Base-by-base conservation (phyloP, 495 filamentous ascomycete species). In the Penicillium samsonianum region DNA sequence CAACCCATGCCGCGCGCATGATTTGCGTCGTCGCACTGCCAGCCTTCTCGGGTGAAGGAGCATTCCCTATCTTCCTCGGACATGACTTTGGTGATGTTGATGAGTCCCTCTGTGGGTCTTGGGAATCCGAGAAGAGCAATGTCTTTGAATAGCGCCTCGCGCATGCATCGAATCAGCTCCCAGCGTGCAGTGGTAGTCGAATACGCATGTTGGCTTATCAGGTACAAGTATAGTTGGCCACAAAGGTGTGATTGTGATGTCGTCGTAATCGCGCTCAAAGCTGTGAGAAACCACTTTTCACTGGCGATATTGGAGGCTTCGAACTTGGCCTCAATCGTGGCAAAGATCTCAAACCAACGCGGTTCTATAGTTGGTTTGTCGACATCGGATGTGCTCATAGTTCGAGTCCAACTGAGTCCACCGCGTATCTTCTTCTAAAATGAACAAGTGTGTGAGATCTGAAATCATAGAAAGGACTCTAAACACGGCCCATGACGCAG, bases 91-190 rank as follows among this genome's bases (percentile, higher is more conserved):
- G 48, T 62, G 30, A 79, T 78, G 0, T 63, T 48, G 14, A 78
- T 58, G 11, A 78, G 45, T 1, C 75, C 67, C 45, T 76, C 74
- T 3, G 74, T 30, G 1, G 76, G 72, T 54, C 73, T 76, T 57
- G 72, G 75, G 1, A 80, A 68, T 3, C 75, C 74, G 26, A 78
- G 54, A 3, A 80, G 67, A 2, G 64, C 60, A 14, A 80, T 65
- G 19, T 63, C 64, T 48, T 80, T 77, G 28, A 81, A 67, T 3
- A 80, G 60, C 1, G 62, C 64, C 54, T 79, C 74, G n/a, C 76
- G 65, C 10, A 80, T 64, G 4, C 77, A 68, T 4, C 73, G 68
- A 11, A 78, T 60, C 5, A 79, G 63, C 4, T 56, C 61, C 57
- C 71, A 59, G 22, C 78, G 73, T 10, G 67, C 58, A 11, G 62